Evolutionary conservation across 2,329 filamentous ascomycete genomes (phyloP).

Genomic region (Kalaharituber pfeilii): DNA sequence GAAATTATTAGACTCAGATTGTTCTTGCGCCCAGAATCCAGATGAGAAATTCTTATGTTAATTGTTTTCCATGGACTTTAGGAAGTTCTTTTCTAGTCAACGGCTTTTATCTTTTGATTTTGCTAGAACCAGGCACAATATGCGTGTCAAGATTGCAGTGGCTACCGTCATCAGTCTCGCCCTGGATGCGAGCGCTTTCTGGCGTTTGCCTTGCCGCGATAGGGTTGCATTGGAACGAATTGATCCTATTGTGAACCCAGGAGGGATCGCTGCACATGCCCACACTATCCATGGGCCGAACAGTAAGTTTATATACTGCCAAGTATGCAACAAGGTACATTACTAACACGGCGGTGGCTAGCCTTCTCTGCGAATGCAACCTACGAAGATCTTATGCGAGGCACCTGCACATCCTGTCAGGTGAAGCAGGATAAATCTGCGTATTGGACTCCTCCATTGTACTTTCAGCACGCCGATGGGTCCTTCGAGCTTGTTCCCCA

Average conservation of each 20-base stretch:
- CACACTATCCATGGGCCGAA: constrained; percentile 61
- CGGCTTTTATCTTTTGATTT: no score
- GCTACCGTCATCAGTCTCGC: constrained; percentile 17
- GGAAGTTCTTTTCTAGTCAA: no score
- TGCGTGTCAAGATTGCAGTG: background rate
- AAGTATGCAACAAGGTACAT: background rate
- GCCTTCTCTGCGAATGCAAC: constrained; percentile 45
- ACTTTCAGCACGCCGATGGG: constrained; percentile 55
- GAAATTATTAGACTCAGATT: no score
- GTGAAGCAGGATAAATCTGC: constrained; percentile 70
- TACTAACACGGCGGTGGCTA: constrained; percentile 25
- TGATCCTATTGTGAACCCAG: constrained; percentile 56
- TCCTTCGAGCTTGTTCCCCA: constrained; percentile 52
- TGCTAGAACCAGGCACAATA: background rate
- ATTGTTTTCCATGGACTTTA: no score
- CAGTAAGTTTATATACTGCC: constrained; percentile 39
- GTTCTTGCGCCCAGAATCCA: no score
- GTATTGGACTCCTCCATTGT: constrained; percentile 68
- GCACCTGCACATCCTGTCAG: constrained; percentile 62
- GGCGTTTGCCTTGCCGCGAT: constrained; percentile 72
- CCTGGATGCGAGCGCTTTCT: constrained; percentile 44
- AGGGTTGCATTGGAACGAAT: constrained; percentile 52
- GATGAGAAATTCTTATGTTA: no score
- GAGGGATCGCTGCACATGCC: constrained; percentile 43
- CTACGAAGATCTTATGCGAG: constrained; percentile 40